Conservation (phyloP, 2,329 filamentous ascomycete genomes). For the Uncinocarpus reesii region DNA sequence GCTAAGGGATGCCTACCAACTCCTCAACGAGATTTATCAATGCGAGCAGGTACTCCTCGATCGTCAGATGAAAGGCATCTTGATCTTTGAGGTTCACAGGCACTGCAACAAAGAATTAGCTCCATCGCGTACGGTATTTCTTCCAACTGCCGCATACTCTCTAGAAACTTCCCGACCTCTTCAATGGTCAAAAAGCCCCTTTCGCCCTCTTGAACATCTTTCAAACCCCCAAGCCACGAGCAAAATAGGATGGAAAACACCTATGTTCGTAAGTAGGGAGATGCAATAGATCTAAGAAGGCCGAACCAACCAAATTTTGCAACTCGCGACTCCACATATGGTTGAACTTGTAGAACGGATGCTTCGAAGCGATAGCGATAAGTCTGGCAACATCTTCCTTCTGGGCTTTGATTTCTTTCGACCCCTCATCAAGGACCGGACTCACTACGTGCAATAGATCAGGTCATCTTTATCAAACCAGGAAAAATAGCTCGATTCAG, state of each 20-base stretch:
- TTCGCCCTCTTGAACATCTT: conserved; percentile 44
- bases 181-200: conserved; percentile 73
- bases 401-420: conserved; percentile 60
- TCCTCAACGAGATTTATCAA: conserved; percentile 83
- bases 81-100: conserved; percentile 82
- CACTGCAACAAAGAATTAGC: conserved; percentile 43
- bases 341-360: conserved; percentile 99
- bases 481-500: too few species aligned
- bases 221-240: conserved; percentile 72
- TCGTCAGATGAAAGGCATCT: conserved; percentile 88
- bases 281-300: conserved; percentile 24
- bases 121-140: neutral
- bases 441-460: conserved; percentile 44
- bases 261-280: conserved; percentile 37
- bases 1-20: conserved; percentile 42
- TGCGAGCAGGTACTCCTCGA: conserved; percentile 91
- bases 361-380: conserved; percentile 61
- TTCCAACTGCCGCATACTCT: conserved; percentile 44
- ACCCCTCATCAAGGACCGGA: conserved; percentile 57
- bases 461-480: too few species aligned
- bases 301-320: conserved; percentile 59
- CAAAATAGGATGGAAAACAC: conserved; percentile 50
- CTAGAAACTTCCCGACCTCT: conserved; percentile 67
- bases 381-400: conserved; percentile 61
- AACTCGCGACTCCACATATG: conserved; percentile 71